phyloP scores from a whole-genome alignment of 441 rosid genomes.

The Flueggea neowawraea region DNA sequence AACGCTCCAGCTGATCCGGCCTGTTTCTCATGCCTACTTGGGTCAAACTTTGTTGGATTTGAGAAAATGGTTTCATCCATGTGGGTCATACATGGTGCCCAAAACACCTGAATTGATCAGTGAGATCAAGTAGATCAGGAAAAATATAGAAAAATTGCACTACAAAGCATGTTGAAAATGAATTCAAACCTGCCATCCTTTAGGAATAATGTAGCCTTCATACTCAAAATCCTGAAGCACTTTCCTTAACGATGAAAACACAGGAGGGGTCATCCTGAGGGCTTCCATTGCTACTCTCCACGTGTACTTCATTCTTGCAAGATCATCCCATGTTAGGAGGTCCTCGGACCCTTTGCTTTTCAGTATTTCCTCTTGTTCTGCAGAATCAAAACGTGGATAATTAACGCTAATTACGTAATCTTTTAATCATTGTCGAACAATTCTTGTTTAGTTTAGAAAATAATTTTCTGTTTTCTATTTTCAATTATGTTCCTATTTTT shows the following conservation, averaged over 20 bases:
- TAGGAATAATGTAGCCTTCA: constrained; percentile 24
- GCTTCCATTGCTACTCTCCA: constrained; percentile 35
- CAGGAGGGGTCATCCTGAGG: constrained; percentile 26
- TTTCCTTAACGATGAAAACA: constrained; percentile 15
- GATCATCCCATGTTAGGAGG: constrained; percentile 24
- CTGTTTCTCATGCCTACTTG: constrained; percentile 21
- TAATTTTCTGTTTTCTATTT: too few relatives aligned
- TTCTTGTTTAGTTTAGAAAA: too few relatives aligned
- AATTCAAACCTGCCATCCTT: constrained; percentile 29
- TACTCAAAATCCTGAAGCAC: constrained; percentile 23
- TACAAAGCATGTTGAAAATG: too few relatives aligned
- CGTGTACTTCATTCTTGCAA: constrained; percentile 26
- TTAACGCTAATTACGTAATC: too few relatives aligned
- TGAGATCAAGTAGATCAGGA: too few relatives aligned
- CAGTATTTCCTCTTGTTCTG: constrained; percentile 27
- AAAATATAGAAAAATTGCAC: too few relatives aligned
- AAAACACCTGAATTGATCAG: constrained; percentile 11
- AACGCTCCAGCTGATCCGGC: background rate
- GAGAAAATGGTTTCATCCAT: constrained; percentile 22
- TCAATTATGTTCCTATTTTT: too few relatives aligned
- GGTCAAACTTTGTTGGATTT: constrained; percentile 22
- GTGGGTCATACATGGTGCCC: constrained; percentile 22
- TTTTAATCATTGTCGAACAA: too few relatives aligned
- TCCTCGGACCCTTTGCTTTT: constrained; percentile 12
- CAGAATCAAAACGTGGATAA: background rate